Evolutionary conservation across 2,329 filamentous ascomycete species (phyloP).

Genomic region (Corynespora cassiicola): DNA sequence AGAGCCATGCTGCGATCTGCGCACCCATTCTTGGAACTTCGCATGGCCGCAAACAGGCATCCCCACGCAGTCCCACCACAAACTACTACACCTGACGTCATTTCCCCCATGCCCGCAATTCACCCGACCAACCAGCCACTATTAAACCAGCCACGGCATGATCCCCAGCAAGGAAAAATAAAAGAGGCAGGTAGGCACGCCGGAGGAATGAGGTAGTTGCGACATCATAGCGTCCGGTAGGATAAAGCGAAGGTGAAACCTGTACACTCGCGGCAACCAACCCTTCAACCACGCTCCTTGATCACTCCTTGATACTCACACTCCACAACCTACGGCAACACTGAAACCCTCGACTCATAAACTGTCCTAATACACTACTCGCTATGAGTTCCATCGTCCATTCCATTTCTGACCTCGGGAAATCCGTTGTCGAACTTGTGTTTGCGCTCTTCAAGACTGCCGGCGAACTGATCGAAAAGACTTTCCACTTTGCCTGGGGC

Average conservation of each 20-base stretch:
- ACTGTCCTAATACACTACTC: no score
- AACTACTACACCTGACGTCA: slow-evolving; percentile 8
- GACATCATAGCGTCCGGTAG: slow-evolving; percentile 16
- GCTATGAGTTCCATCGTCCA: slow-evolving; percentile 44
- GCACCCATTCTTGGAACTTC: no score
- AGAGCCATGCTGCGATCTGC: no score
- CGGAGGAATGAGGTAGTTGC: slow-evolving; percentile 13
- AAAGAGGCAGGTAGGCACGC: no score
- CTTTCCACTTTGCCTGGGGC: slow-evolving; percentile 32
- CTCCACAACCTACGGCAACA: background rate
- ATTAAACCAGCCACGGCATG: background rate
- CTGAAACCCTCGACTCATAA: slow-evolving; percentile 4
- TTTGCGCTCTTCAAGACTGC: slow-evolving; percentile 45
- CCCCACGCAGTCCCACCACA: slow-evolving; percentile 4
- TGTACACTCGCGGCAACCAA: slow-evolving; percentile 1
- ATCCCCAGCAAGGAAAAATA: background rate
- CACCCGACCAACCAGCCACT: slow-evolving; percentile 9
- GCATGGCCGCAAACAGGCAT: background rate
- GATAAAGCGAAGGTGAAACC: background rate
- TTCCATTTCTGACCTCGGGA: slow-evolving; percentile 38
- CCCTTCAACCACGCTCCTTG: no score
- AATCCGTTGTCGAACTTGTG: slow-evolving; percentile 40
- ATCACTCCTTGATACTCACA: background rate
- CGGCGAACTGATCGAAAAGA: slow-evolving; percentile 36
- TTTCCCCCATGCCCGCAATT: no score